Conservation (phyloP, 1,284 basidiomycete species). For the Schizophyllum amplum region DNA sequence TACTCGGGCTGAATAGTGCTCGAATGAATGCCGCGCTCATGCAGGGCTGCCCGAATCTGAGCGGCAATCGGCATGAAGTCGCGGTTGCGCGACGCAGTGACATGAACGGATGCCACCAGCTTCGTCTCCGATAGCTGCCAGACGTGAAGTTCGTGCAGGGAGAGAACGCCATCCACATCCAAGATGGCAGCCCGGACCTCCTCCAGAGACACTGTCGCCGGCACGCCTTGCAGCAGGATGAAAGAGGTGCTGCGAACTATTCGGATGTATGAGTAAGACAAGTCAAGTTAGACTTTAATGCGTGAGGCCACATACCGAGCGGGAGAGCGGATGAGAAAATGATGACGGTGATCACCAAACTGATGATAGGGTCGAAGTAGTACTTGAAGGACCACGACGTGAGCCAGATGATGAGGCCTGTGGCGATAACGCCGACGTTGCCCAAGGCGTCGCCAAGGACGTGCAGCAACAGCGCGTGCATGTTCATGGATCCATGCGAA, state of each 20-base stretch:
- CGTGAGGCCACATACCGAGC: conserved; percentile 51
- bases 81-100: conserved; percentile 70
- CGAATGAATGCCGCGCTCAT: conserved; percentile 91
- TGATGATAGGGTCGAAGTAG: conserved; percentile 93
- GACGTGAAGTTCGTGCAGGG: conserved; percentile 92
- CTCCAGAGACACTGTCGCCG: conserved; percentile 82
- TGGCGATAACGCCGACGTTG: conserved; percentile 95
- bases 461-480: conserved; percentile 91
- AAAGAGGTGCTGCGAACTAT: conserved; percentile 89
- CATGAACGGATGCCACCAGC: conserved; percentile 93
- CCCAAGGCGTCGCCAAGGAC: conserved; percentile 96
- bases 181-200: conserved; percentile 78
- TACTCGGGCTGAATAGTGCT: conserved; percentile 88
- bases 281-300: background rate
- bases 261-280: conserved; percentile 9
- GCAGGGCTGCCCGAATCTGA: conserved; percentile 77
- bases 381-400: conserved; percentile 73
- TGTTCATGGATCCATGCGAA: conserved; percentile 84
- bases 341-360: conserved; percentile 91
- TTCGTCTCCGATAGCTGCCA: conserved; percentile 80
- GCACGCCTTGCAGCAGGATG: conserved; percentile 96
- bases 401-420: conserved; percentile 90
- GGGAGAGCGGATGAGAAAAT: conserved; percentile 96
- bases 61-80: conserved; percentile 91
- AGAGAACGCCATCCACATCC: conserved; percentile 79